These are phyloP conservation scores for Euryodendron excelsum DNA, from an alignment of 148 eudicot genomes.

Conservation along the genomic window DNA sequence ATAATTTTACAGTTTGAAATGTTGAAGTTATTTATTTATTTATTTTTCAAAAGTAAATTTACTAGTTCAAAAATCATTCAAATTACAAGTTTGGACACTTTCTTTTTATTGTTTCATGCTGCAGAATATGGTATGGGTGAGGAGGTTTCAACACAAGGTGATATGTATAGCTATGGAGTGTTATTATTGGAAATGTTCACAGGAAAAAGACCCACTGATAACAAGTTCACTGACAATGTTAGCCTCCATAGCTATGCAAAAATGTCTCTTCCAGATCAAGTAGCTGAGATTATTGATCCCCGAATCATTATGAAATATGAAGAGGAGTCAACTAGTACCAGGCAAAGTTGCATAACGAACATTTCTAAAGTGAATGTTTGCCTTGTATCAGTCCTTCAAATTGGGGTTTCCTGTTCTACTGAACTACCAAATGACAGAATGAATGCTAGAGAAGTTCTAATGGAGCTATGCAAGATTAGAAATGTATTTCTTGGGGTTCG, in stretches of 20 bases:
- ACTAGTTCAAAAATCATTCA: neutral
- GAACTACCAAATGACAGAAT: conserved; percentile 18
- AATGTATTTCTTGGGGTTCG: neutral
- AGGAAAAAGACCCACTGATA: conserved; percentile 18
- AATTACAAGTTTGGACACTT: neutral
- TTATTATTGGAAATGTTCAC: conserved; percentile 16
- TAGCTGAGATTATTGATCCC: conserved; percentile 13
- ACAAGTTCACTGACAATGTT: neutral
- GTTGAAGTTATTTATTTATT: too few relatives aligned
- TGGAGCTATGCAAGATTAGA: conserved; percentile 4
- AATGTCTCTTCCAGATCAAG: conserved; percentile 3
- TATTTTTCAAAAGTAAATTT: neutral
- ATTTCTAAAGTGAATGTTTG: neutral
- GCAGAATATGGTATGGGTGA: conserved; percentile 26
- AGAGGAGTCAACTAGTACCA: neutral
- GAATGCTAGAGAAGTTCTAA: conserved; percentile 6
- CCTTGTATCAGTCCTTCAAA: conserved; percentile 11
- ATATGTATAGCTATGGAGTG: conserved; percentile 23
- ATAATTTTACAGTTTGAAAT: too few relatives aligned
- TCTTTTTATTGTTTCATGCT: neutral
- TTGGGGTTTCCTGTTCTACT: conserved; percentile 17
- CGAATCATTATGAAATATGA: neutral
- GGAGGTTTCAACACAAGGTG: conserved; percentile 1
- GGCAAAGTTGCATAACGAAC: neutral
- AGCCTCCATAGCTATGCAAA: conserved; percentile 5